Evolutionary conservation across 2,329 filamentous ascomycete genomes (phyloP), one percentile per base, ranked within the genome.

Genomic region (Neurospora crassa): DNA sequence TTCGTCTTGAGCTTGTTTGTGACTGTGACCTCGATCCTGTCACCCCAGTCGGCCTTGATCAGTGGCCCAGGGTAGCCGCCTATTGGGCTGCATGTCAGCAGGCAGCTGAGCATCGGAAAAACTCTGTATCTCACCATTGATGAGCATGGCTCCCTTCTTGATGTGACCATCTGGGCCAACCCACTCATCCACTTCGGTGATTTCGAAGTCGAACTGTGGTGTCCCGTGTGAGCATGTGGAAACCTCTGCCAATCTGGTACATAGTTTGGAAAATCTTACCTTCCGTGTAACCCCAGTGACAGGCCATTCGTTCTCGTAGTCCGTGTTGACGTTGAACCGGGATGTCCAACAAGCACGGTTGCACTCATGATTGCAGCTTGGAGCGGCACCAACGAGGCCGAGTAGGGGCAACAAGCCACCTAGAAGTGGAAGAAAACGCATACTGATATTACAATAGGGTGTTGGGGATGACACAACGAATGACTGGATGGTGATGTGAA

Each of bases 1-100:
- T 78, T 78, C 14, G 73, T 71, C 3, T 82, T 83, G 1, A 91
- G 84, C 18, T 86, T 82, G 77, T 92, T 92, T 79, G 87, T 83
- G 73, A 90, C 84, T 47, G 88, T 87, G 67, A 90, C 85, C 43
- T 89, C 79, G n/a, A 83, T 75, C 24, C 71, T 76, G 74, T 84
- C 83, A 29, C 83, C 83, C 82, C 82, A 84, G 72, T 83, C 80
- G 34, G 81, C 84, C 45, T 81, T 69, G 42, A 63, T 67, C 40
- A 34, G 40, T 43, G n/a, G 74, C 45, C 47, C 47, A 18, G 47
- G 47, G 24, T 59, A 59, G 0, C 47, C 47, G 47, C 47, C 47
- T 59, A 10, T 59, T 53, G 6, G 47, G 16, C 7, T 29, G 8
- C 12, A 7, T 10, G 47, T 59, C 16, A 59, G 14, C 14, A 29